A percentile compares a stretch with the other conserved stretches of the same genome.
These are phyloP conservation scores for Cryptosporidium meleagridis DNA, from an alignment of 169 alveolate species.

Conservation along the genomic window DNA sequence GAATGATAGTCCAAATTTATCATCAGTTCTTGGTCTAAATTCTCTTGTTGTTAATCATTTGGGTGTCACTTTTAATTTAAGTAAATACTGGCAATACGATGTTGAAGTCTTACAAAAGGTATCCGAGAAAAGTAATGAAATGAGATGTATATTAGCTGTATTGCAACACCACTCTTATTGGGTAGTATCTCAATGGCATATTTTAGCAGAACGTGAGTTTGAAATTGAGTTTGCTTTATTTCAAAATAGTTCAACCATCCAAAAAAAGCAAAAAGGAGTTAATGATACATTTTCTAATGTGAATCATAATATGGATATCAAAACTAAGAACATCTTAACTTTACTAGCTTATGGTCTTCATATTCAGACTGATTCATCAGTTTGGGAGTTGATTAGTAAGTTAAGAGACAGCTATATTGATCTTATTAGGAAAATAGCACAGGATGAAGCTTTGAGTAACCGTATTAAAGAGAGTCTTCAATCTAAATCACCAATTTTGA, in stretches of 20 bases:
- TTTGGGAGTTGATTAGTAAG: slow-evolving; percentile 40
- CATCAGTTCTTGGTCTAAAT: neutral
- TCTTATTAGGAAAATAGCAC: neutral
- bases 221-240: slow-evolving; percentile 61
- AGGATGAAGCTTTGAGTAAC: neutral
- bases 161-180: slow-evolving; percentile 69
- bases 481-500: neutral
- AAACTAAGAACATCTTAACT: slow-evolving; percentile 24
- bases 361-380: slow-evolving; percentile 29
- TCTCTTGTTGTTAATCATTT: neutral
- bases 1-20: neutral
- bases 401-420: neutral
- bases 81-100: slow-evolving; percentile 59
- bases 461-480: neutral
- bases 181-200: slow-evolving; percentile 66
- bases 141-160: slow-evolving; percentile 52
- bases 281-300: neutral
- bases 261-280: neutral
- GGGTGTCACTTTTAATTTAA: slow-evolving; percentile 10
- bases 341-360: slow-evolving; percentile 51
- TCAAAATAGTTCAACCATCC: slow-evolving; percentile 21
- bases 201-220: slow-evolving; percentile 68
- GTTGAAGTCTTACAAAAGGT: slow-evolving; percentile 38
- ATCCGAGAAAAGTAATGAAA: slow-evolving; percentile 32
- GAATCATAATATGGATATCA: neutral